These are phyloP conservation scores for Ilyonectria sp. DNA, from an alignment of 2,329 filamentous ascomycete genomes.

Conservation along the genomic window DNA sequence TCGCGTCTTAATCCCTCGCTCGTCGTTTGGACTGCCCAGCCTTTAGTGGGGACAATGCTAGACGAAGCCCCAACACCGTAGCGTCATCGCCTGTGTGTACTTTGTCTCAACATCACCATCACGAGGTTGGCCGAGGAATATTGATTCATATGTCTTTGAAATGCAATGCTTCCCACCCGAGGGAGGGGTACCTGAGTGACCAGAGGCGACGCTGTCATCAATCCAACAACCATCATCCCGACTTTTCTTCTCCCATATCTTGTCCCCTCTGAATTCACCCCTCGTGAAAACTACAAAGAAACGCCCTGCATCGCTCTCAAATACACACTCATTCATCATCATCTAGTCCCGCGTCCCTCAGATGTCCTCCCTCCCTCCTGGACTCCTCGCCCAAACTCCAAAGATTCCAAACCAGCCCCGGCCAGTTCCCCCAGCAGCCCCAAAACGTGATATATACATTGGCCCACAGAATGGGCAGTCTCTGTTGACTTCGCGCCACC, in stretches of 20 bases:
- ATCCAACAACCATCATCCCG: neutral
- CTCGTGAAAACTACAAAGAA: constrained; percentile 13
- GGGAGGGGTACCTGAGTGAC: neutral
- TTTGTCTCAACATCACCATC: constrained; percentile 6
- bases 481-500: constrained; percentile 4
- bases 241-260: neutral
- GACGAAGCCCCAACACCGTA: neutral
- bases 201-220: neutral
- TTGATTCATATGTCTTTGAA: neutral
- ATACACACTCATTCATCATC: constrained; percentile 24
- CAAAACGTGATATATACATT: constrained; percentile 30
- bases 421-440: constrained; percentile 13
- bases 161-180: neutral
- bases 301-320: constrained; percentile 23
- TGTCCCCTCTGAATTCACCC: constrained; percentile 1
- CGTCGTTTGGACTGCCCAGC: constrained; percentile 10
- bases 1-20: constrained; percentile 28
- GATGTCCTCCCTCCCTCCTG: constrained; percentile 12
- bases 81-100: constrained; percentile 17
- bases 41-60: constrained; percentile 23
- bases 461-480: constrained; percentile 17
- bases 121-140: neutral
- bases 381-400: constrained; percentile 35
- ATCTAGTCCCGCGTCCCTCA: constrained; percentile 4
- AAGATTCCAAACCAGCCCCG: constrained; percentile 19